Evolutionary conservation across 2,329 filamentous ascomycete species (phyloP).

Genomic region (Pestalotiopsis fici): DNA sequence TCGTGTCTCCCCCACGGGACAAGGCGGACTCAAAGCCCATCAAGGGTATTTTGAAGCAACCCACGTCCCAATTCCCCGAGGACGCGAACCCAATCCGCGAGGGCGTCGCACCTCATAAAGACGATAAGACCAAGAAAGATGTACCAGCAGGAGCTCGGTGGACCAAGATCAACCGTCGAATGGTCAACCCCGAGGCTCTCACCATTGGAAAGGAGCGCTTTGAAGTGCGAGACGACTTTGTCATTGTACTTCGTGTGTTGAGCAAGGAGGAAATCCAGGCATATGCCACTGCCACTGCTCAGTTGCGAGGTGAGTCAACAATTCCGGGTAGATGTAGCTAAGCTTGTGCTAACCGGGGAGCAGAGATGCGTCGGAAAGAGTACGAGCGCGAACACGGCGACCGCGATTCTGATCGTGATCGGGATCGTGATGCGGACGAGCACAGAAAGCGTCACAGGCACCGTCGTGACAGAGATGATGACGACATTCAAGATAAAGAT

Average conservation of each 20-base stretch:
- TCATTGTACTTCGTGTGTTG: conserved; percentile 87
- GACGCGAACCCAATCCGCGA: conserved; percentile 81
- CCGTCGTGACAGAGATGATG: conserved; percentile 30
- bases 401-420: conserved; percentile 18
- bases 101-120: conserved; percentile 91
- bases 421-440: conserved; percentile 32
- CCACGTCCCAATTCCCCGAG: conserved; percentile 82
- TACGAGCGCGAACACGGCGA: conserved; percentile 30
- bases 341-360: conserved; percentile 27
- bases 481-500: conserved; percentile 24
- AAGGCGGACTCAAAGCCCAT: conserved; percentile 68
- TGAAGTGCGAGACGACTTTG: conserved; percentile 89
- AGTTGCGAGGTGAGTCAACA: conserved; percentile 70
- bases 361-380: conserved; percentile 43
- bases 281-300: conserved; percentile 78
- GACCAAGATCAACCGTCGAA: conserved; percentile 87
- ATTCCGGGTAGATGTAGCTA: conserved; percentile 21
- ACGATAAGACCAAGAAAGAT: conserved; percentile 72
- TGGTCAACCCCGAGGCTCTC: conserved; percentile 88
- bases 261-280: conserved; percentile 87
- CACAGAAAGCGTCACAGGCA: conserved; percentile 25
- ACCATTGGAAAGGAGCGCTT: conserved; percentile 87
- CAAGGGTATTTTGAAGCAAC: conserved; percentile 84
- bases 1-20: conserved; percentile 71
- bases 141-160: conserved; percentile 80